Percentiles rank a stretch among this genome's conserved stretches.
phyloP scores from a whole-genome alignment of 352 stramenopile species.

The Phytophthora fragariae region DNA sequence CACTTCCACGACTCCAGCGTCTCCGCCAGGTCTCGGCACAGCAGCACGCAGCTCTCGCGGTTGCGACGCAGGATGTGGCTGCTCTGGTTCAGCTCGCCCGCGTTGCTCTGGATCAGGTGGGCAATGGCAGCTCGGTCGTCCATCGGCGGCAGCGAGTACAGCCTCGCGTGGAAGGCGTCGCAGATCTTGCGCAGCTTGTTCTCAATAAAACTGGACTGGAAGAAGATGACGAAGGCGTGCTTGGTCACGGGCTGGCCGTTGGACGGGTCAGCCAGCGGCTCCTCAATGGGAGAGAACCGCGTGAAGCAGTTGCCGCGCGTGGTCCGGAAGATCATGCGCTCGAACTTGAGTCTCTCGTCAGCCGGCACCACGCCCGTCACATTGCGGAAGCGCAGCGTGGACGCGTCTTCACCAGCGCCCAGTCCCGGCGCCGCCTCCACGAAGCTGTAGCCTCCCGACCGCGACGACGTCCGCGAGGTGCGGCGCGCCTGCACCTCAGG shows the following conservation, averaged over 20 bases:
- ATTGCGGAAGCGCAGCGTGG: conserved; percentile 91
- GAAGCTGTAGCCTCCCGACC: conserved; percentile 63
- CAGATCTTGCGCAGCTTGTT: conserved; percentile 99
- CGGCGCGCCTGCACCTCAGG: conserved; percentile 63
- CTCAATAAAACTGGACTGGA: conserved; percentile 98
- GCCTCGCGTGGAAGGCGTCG: conserved; percentile 96
- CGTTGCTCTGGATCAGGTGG: conserved; percentile 93
- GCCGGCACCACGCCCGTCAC: conserved; percentile 95
- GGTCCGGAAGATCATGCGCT: conserved; percentile 98
- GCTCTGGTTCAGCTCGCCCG: conserved; percentile 95
- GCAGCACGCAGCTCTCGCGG: conserved; percentile 93
- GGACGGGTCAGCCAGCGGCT: conserved; percentile 89
- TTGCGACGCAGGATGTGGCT: conserved; percentile 97
- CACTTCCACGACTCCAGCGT: conserved; percentile 97
- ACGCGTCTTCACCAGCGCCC: conserved; percentile 43
- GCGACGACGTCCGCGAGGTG: conserved; percentile 62
- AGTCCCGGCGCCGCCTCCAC: conserved; percentile 34
- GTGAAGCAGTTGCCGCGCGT: conserved; percentile 99
- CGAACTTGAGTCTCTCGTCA: conserved; percentile 96
- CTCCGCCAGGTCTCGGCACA: conserved; percentile 94
- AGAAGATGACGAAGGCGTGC: conserved; percentile 95
- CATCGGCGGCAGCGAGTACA: conserved; percentile 96
- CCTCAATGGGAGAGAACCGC: conserved; percentile 96
- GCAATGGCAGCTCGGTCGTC: conserved; percentile 91
- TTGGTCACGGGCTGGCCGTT: conserved; percentile 90